Percentiles rank a stretch among this genome's conserved stretches.
phyloP scores from a whole-genome alignment of 345 rosid species.

The Sisymbrium irio region DNA sequence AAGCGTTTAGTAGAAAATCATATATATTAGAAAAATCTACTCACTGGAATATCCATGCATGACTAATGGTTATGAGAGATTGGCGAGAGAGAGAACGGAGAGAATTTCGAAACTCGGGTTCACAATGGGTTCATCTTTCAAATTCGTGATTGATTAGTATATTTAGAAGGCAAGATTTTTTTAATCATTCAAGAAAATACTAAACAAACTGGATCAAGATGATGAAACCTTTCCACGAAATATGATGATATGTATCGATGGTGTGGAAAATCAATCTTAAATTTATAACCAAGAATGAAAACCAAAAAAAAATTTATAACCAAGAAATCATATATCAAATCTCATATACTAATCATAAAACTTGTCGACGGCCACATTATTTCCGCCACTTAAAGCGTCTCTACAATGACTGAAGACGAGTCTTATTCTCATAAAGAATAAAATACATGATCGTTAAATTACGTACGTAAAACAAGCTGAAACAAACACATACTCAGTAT shows the following conservation, averaged over 20 bases:
- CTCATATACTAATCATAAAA: constrained; percentile 2
- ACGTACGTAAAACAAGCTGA: neutral
- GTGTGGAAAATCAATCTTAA: neutral
- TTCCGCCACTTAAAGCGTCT: neutral
- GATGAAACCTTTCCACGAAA: neutral
- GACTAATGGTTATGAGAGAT: neutral
- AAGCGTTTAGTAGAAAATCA: neutral
- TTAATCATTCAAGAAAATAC: neutral
- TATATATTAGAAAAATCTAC: neutral
- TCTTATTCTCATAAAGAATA: constrained; percentile 3
- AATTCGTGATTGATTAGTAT: neutral
- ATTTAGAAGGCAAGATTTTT: neutral
- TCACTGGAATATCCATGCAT: neutral
- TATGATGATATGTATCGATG: neutral
- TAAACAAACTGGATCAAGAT: neutral
- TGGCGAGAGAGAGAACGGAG: neutral
- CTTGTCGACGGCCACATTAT: neutral
- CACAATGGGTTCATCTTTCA: neutral
- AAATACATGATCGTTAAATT: neutral
- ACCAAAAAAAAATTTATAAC: neutral
- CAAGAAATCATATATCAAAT: neutral
- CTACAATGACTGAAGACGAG: neutral
- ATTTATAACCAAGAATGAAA: neutral
- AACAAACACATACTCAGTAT: constrained; percentile 1
- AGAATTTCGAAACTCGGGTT: neutral